Evolutionary conservation across 192 early-diverging fungal genomes (phyloP).

Genomic region (Phlyctochytrium bullatum): DNA sequence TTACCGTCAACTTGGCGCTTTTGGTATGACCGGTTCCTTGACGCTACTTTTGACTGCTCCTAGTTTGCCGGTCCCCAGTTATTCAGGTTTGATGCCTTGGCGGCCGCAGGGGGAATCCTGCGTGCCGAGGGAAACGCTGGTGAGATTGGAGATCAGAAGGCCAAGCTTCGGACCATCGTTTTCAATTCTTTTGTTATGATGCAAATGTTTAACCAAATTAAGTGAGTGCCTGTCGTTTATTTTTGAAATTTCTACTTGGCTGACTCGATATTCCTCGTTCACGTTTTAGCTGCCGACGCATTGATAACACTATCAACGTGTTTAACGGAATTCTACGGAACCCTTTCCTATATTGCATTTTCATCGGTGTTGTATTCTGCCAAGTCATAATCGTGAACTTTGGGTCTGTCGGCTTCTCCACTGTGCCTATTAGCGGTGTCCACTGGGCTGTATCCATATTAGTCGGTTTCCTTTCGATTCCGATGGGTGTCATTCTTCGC

Average conservation of each 20-base stretch:
- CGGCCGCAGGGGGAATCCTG: constrained; percentile 19
- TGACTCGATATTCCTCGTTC: constrained; percentile 9
- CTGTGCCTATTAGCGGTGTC: constrained; percentile 49
- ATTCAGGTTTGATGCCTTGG: constrained; percentile 18
- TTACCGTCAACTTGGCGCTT: constrained; percentile 63
- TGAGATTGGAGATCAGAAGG: constrained; percentile 10
- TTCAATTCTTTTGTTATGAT: constrained; percentile 93
- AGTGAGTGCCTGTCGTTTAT: too few relatives aligned
- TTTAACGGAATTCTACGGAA: constrained; percentile 37
- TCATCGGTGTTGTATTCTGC: constrained; percentile 32
- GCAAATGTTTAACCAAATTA: constrained; percentile 90
- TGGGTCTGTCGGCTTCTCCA: constrained; percentile 29
- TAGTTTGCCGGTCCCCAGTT: constrained; percentile 13
- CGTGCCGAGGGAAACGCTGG: neutral
- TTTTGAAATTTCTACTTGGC: neutral
- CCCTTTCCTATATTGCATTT: constrained; percentile 1
- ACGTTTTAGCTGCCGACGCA: constrained; percentile 22
- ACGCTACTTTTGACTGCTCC: neutral
- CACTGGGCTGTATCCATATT: constrained; percentile 87
- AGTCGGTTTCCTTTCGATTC: constrained; percentile 75
- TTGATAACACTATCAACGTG: constrained; percentile 36
- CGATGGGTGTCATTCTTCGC: constrained; percentile 81
- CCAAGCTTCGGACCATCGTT: constrained; percentile 66
- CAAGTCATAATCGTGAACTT: constrained; percentile 44
- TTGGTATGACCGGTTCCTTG: constrained; percentile 5